Conservation (phyloP, 208 protist genomes). For the Crithidia brevicula region DNA sequence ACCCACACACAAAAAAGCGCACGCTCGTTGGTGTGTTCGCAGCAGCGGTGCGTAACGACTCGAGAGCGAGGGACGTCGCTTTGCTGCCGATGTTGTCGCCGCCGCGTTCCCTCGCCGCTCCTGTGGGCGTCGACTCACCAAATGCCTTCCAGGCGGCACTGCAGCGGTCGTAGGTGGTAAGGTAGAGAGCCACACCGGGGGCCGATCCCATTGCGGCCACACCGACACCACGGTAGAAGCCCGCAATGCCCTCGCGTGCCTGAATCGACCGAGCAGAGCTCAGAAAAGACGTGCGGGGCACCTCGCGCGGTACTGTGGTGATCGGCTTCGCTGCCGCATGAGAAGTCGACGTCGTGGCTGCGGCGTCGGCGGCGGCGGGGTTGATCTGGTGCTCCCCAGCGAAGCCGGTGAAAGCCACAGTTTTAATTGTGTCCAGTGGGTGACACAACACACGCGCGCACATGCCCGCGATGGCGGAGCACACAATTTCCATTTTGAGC, state of each 20-base stretch:
- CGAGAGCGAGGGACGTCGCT: too few relatives aligned
- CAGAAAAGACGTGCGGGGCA: constrained; percentile 19
- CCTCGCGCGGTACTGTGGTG: background rate
- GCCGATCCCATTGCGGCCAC: constrained; percentile 73
- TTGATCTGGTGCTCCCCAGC: constrained; percentile 31
- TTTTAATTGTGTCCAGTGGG: constrained; percentile 88
- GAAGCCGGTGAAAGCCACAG: constrained; percentile 77
- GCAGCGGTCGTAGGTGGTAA: constrained; percentile 70
- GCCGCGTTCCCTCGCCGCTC: too few relatives aligned
- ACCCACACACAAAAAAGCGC: constrained; percentile 62
- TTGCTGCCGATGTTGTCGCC: background rate
- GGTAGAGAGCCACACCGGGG: constrained; percentile 80
- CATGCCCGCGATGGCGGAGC: constrained; percentile 66
- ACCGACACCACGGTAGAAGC: constrained; percentile 87
- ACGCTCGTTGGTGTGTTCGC: constrained; percentile 30
- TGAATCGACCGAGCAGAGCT: constrained; percentile 42
- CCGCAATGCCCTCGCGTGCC: constrained; percentile 53
- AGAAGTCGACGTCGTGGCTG: background rate
- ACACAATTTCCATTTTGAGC: constrained; percentile 56
- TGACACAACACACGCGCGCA: constrained; percentile 67
- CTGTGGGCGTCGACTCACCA: constrained; percentile 5
- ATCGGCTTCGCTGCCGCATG: background rate
- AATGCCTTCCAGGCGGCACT: constrained; percentile 27
- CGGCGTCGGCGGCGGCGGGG: background rate
- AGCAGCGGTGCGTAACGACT: background rate